Base-by-base conservation (phyloP, 805 yeast species). In the Candida yuanshanica region DNA sequence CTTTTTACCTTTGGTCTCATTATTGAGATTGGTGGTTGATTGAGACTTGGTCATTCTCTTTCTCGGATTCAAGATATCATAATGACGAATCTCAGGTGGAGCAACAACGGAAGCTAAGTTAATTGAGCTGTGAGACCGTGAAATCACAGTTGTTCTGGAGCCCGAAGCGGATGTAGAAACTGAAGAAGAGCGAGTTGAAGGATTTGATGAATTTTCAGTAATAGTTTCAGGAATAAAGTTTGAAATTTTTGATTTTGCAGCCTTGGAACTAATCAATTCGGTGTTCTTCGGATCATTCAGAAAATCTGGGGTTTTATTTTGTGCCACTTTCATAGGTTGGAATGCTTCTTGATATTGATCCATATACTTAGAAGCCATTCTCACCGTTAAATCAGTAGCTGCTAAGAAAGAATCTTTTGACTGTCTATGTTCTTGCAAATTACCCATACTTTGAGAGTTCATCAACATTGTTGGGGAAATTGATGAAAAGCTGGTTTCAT, bases 71-170 rank as follows among this genome's bases (percentile, higher is more conserved):
- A 54, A 22, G 12, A 55, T 54, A 42, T 56, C 60, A 36, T 51
- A 55, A 29, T 47, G 47, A 26, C 51, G 46, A 20, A 55, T 48
- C 31, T 52, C 55, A 22, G 54, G 52, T 33, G 59, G 51, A 21
- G 50, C 50, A n/a, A 79, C 75, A 42, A 75, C 74, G 22, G 75
- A 68, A n/a, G 79, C 72, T 39, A 79, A 60, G 52, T 77, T 77
- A 25, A 74, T 65, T 8, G 77, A 68, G 4, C 80, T 75, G 43
- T 71, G 70, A 9, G 81, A 75, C 45, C 70, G 60, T n/a, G 51
- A 44, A 2, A 57, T 10, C 16, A 40, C 42, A 21, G 40, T 37
- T 9, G 47, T 36, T 18, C 11, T 14, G 5, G 18, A 14, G 11
- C 18, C n/a, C 17, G 37, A 22, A 4, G 29, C 20, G 12, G 37